Conservation (phyloP, 2,329 filamentous ascomycete genomes). For the Pseudocercospora fuligena region DNA sequence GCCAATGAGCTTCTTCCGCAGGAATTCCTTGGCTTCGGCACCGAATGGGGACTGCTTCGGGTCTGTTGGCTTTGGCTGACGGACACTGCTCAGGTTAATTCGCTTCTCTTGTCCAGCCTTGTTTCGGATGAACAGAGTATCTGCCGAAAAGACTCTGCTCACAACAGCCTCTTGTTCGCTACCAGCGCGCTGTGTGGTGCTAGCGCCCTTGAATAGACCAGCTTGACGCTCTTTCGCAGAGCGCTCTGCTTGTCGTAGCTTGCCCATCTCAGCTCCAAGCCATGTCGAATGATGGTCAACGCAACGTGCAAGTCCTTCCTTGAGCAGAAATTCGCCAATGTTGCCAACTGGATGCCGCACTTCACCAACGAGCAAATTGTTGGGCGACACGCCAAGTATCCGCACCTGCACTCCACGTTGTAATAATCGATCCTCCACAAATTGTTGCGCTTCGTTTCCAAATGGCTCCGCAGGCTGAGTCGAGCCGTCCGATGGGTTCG, state of each 20-base stretch:
- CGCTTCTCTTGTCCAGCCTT: conserved; percentile 87
- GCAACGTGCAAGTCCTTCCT: conserved; percentile 87
- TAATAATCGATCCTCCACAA: conserved; percentile 82
- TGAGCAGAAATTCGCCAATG: conserved; percentile 87
- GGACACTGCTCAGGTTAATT: conserved; percentile 88
- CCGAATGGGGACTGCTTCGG: conserved; percentile 85
- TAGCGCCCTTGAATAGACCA: conserved; percentile 80
- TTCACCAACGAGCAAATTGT: conserved; percentile 87
- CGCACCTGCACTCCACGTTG: conserved; percentile 84
- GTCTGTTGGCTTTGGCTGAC: conserved; percentile 88
- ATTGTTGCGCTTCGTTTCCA: conserved; percentile 85
- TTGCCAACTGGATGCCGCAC: conserved; percentile 85
- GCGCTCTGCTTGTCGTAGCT: conserved; percentile 84
- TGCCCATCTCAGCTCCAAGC: conserved; percentile 85
- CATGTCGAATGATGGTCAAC: conserved; percentile 95
- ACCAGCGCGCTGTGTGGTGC: conserved; percentile 64
- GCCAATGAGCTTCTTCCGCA: conserved; percentile 91
- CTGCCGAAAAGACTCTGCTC: conserved; percentile 82
- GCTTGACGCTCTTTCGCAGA: conserved; percentile 76
- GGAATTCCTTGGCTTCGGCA: conserved; percentile 93
- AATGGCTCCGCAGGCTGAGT: conserved; percentile 85
- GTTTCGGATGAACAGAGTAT: conserved; percentile 84
- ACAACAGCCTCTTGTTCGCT: conserved; percentile 80
- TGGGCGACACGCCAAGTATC: conserved; percentile 84
- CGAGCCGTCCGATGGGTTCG: conserved; percentile 75